Base-by-base conservation (phyloP, 1,284 basidiomycete genomes). In the Sphaerobolus stellatus region DNA sequence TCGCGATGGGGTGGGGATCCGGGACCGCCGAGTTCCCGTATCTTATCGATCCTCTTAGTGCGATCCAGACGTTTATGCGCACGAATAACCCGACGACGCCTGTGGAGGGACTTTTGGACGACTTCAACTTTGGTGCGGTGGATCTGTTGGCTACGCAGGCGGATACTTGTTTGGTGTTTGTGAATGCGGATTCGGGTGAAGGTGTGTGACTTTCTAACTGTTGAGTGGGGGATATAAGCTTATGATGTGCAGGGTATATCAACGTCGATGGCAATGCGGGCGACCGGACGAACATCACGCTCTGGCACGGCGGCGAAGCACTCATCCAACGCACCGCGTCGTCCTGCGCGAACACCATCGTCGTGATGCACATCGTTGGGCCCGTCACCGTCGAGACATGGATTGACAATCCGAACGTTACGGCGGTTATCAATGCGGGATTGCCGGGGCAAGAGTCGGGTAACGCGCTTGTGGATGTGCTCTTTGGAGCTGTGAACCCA, bases 1-100 rank as follows among this genome's bases (percentile, higher is more conserved):
- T 93, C 2, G 90, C 88, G 5, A 86, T 91, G 80, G 91, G 90
- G 27, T 93, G 92, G 91, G 92, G 86, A 18, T 83, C 81, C 48
- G 88, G 88, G 52, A 68, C 45, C 30, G 66, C 62, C n/a, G 64
- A 77, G 38, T 77, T 73, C 67, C 71, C 75, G 0, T 79, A 77
- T 66, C 70, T 80, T 30, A 68, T 79, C 36, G 50, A 81, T 75
- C 86, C 89, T 4, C 71, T 87, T 47, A 83, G 88, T 63, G 89
- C 90, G 14, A 82, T 95, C 58, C 85, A 90, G 62, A 64, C 63
- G 6, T 57, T 27, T 76, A 81, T 48, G 82, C 82, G 3, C 73
- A 80, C 59, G 22, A 58, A 82, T 58, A 84, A 90, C 63, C 76
- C 86, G 1, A 73, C 69, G 18, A 70, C 86, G 5, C 78, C 75